Evolutionary conservation across 371 early-diverging fungal genomes (phyloP).

Genomic region (Furculomyces boomerangus): DNA sequence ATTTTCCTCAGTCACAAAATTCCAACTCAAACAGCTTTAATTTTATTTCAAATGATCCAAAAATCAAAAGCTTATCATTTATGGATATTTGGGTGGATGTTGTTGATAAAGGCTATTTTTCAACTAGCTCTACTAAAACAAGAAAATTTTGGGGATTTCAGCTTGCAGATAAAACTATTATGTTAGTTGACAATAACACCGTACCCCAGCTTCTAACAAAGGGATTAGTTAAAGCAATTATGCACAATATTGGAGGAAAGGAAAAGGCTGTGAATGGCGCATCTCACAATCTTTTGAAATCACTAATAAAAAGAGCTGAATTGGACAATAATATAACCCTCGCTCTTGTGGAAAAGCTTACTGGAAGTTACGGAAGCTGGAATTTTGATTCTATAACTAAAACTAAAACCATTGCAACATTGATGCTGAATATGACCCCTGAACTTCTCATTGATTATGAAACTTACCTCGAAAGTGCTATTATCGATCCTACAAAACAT

Average conservation of each 20-base stretch:
- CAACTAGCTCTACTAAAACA: constrained; percentile 49
- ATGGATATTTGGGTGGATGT: constrained; percentile 59
- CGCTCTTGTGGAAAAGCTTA: constrained; percentile 34
- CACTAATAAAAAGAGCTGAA: background rate
- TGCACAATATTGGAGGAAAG: constrained; percentile 40
- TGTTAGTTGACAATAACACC: constrained; percentile 35
- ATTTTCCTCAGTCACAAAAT: constrained; percentile 15
- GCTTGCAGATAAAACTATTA: constrained; percentile 41
- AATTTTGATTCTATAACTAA: constrained; percentile 51
- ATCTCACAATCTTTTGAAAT: constrained; percentile 45
- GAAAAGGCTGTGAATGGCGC: constrained; percentile 61
- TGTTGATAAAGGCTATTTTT: constrained; percentile 62
- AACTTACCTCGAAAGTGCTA: constrained; percentile 42
- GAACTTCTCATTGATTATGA: constrained; percentile 50
- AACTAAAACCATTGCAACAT: constrained; percentile 54
- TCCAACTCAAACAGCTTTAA: background rate
- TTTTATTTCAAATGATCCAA: background rate
- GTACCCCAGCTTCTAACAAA: constrained; percentile 55
- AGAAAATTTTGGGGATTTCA: constrained; percentile 75
- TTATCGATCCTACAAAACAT: constrained; percentile 25
- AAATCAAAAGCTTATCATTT: constrained; percentile 38
- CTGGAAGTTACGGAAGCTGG: constrained; percentile 44
- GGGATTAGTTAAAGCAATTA: constrained; percentile 32
- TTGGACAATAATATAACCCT: constrained; percentile 20
- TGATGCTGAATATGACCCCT: constrained; percentile 47